Evolutionary conservation across 1,284 basidiomycete genomes (phyloP), one percentile per base, ranked within the genome.

Genomic region (Ceratobasidium sp.): DNA sequence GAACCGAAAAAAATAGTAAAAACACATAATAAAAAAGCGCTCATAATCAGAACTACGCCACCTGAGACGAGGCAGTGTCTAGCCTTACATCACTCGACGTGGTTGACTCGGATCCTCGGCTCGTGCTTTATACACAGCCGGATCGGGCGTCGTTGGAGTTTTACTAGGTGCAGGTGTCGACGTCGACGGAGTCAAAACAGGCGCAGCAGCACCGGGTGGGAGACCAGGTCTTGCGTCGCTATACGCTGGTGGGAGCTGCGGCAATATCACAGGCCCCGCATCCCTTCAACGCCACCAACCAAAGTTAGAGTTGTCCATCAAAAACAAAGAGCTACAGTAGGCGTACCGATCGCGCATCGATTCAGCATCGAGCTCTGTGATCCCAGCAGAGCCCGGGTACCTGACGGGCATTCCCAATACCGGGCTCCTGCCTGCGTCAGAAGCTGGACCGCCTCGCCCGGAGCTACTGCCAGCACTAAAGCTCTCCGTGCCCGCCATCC

Each of bases 331-430:
- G 23, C 10, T 30, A 23, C 44, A 41, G 23, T 14, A 30, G 16
- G 35, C 65, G 50, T 41, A 50, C 65, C 65, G 44, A 66, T 66
- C 65, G 20, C 65, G 65, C 65, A 66, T 50, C 18, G 65, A 66
- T n/a, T 66, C 80, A 46, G 81, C 81, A 33, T 81, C 81, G 12
- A 7, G n/a, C 1, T 78, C 78, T 50, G 46, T 57, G 78, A 33
- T 67, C 69, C 46, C 77, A 75, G 16, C 23, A 60, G 62, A 27
- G 33, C 50, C 30, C 65, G 14, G 12, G 35, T 35, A 33, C 59
- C 77, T 10, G 27, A 7, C 69, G 71, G 44, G 23, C n/a, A 33
- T 35, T 18, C 35, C 20, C 7, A 20, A 14, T n/a, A 10, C 46
- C 27, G 41, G 38, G 30, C 48, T 35, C 44, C 48, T n/a, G 18